A percentile compares a stretch with the other conserved stretches of the same genome.
These are phyloP conservation scores for Termitomyces sp. DNA, from an alignment of 1,284 basidiomycete genomes.

Conservation along the genomic window DNA sequence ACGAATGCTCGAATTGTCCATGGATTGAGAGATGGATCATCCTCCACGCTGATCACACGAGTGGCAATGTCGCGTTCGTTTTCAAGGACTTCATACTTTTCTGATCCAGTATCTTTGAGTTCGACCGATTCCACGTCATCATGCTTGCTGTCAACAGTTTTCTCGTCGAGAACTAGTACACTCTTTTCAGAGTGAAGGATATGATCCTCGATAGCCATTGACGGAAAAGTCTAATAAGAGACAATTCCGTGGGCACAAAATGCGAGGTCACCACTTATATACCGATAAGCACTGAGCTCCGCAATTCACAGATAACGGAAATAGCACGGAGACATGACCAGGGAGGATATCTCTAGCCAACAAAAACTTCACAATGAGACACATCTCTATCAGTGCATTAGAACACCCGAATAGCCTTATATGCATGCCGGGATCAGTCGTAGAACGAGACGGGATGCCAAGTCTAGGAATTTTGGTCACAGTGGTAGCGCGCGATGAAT, in stretches of 20 bases:
- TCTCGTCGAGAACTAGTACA: conserved; percentile 22
- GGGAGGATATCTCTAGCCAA: neutral
- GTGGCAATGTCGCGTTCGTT: conserved; percentile 46
- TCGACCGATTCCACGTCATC: conserved; percentile 15
- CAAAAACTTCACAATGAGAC: neutral
- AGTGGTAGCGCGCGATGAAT: neutral
- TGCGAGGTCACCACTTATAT: neutral
- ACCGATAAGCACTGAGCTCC: neutral
- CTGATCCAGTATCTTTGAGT: conserved; percentile 11
- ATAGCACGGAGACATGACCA: neutral
- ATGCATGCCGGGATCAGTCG: neutral
- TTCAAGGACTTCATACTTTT: conserved; percentile 30
- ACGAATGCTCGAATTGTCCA: conserved; percentile 57
- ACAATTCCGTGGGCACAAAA: neutral
- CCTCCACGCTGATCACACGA: conserved; percentile 46
- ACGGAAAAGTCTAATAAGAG: neutral
- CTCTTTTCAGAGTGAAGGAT: conserved; percentile 4
- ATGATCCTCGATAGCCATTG: conserved; percentile 3
- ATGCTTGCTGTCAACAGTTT: conserved; percentile 28
- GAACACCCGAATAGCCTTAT: neutral
- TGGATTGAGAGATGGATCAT: conserved; percentile 51
- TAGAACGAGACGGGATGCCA: neutral
- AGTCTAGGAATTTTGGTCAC: neutral
- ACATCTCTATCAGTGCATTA: neutral
- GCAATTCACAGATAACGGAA: neutral